Percentiles rank a stretch among this genome's conserved stretches.
Evolutionary conservation across 805 yeast genomes (phyloP).

Genomic region (Barnettozyma sucrosica): DNA sequence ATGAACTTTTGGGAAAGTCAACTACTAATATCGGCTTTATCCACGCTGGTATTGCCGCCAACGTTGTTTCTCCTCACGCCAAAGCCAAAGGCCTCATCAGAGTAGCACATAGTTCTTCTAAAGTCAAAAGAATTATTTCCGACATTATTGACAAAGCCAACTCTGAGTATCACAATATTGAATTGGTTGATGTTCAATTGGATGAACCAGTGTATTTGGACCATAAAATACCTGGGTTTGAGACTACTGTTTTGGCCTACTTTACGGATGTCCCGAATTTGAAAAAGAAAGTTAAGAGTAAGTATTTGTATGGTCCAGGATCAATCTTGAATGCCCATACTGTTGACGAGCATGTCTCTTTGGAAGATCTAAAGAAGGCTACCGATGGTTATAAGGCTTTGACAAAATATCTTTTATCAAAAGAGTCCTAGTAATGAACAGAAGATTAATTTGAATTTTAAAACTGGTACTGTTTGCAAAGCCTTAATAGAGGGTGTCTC

Average conservation of each 20-base stretch:
- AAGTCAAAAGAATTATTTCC: constrained; percentile 27
- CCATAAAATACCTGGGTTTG: constrained; percentile 61
- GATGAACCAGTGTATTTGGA: constrained; percentile 36
- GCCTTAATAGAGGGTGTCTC: too few relatives aligned
- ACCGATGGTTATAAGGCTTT: constrained; percentile 45
- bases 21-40: constrained; percentile 58
- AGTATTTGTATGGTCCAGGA: constrained; percentile 66
- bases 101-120: constrained; percentile 42
- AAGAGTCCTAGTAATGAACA: neutral
- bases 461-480: too few relatives aligned
- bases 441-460: too few relatives aligned
- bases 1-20: constrained; percentile 51
- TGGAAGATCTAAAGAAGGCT: constrained; percentile 41
- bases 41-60: constrained; percentile 58
- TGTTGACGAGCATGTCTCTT: constrained; percentile 46
- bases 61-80: constrained; percentile 59
- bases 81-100: constrained; percentile 45
- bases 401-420: constrained; percentile 13
- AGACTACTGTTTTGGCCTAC: constrained; percentile 42
- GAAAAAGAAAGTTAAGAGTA: constrained; percentile 21
- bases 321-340: constrained; percentile 56
- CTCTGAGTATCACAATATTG: constrained; percentile 21
- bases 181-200: constrained; percentile 21
- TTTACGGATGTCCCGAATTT: constrained; percentile 49
- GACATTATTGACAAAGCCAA: constrained; percentile 30